Percentiles rank a stretch among this genome's conserved stretches.
Conservation (phyloP, 2,329 filamentous ascomycete species). For the Penicillium sp. region DNA sequence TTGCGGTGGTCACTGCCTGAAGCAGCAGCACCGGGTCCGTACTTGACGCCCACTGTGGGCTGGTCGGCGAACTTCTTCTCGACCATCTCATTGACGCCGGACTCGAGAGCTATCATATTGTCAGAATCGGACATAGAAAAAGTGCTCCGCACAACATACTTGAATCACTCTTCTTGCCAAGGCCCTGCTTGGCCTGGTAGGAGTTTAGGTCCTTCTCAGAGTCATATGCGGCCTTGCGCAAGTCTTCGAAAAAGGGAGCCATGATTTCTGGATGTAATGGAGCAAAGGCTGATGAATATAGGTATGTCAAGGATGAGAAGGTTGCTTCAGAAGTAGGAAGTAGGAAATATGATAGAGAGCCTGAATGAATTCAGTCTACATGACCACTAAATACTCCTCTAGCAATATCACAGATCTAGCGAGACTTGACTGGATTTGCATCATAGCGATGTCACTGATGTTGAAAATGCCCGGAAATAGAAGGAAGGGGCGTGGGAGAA, state of each 20-base stretch:
- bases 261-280: constrained; percentile 1
- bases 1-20: constrained; percentile 37
- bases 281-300: not conserved
- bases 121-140: constrained; percentile 1
- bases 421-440: constrained; percentile 17
- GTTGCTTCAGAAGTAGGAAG: not conserved
- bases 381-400: not conserved
- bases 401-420: not conserved
- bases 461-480: not conserved
- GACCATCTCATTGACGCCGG: constrained; percentile 39
- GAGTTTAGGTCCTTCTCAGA: constrained; percentile 41
- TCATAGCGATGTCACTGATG: constrained; percentile 32
- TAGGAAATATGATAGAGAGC: not conserved
- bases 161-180: constrained; percentile 37
- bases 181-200: constrained; percentile 38
- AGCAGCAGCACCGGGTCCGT: constrained; percentile 32
- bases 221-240: constrained; percentile 25
- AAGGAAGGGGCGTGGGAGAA: not conserved
- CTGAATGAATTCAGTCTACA: not conserved
- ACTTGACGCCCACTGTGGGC: constrained; percentile 29
- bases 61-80: constrained; percentile 35
- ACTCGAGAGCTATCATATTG: constrained; percentile 32
- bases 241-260: constrained; percentile 19
- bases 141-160: constrained; percentile 25
- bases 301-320: not conserved